Evolutionary conservation across 23 red algal genomes (phyloP).

Genomic region (Gracilaria gracilis): DNA sequence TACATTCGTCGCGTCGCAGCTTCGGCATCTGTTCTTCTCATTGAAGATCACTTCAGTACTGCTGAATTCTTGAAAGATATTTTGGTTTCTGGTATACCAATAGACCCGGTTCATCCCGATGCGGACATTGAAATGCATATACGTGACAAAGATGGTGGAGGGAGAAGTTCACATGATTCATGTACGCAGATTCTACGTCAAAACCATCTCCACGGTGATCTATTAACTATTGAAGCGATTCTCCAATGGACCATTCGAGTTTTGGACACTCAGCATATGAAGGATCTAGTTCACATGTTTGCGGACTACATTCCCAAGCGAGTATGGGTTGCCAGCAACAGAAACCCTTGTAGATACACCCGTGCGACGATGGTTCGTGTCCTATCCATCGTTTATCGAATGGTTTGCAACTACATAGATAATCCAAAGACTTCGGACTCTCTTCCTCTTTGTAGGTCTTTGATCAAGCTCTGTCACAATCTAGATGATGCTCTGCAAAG

Average conservation of each 20-base stretch:
- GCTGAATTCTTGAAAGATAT: neutral
- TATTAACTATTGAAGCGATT: conserved; percentile 48
- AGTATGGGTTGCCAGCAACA: conserved; percentile 49
- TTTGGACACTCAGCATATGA: neutral
- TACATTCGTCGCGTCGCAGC: conserved; percentile 64
- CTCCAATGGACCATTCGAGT: conserved; percentile 12
- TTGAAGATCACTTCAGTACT: conserved; percentile 45
- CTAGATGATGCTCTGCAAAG: conserved; percentile 10
- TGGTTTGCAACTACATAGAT: conserved; percentile 14
- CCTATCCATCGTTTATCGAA: conserved; percentile 8
- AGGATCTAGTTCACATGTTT: conserved; percentile 14
- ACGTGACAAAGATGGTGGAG: neutral
- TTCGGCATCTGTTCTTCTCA: conserved; percentile 50
- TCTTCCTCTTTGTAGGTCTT: neutral
- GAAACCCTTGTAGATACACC: conserved; percentile 54
- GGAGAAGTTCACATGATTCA: neutral
- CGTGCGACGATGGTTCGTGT: conserved; percentile 43
- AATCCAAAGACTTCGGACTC: neutral
- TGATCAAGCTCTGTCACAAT: neutral
- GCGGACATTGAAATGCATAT: neutral
- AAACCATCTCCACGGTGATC: conserved; percentile 61
- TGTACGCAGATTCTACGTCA: conserved; percentile 12
- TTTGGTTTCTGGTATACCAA: neutral
- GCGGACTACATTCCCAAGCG: conserved; percentile 26
- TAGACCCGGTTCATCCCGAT: neutral